These are phyloP conservation scores for Dittrichia graveolens DNA, from an alignment of 129 eudicot species.

Conservation along the genomic window DNA sequence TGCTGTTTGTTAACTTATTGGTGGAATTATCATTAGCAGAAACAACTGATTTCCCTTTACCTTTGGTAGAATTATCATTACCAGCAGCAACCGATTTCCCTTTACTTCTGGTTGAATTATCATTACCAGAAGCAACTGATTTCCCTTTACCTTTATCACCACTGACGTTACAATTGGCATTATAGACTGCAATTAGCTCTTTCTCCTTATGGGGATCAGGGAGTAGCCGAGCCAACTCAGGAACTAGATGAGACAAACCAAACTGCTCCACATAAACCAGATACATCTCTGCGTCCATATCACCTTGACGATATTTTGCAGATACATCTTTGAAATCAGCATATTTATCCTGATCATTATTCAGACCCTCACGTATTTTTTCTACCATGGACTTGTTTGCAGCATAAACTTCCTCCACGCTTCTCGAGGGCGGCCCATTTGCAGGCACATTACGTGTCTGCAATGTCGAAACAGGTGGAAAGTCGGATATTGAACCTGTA, in stretches of 20 bases:
- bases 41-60: constrained; percentile 51
- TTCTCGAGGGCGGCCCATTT: constrained; percentile 30
- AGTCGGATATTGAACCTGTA: constrained; percentile 48
- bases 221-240: constrained; percentile 78
- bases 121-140: constrained; percentile 26
- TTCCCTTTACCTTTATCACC: constrained; percentile 41
- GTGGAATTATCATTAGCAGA: constrained; percentile 44
- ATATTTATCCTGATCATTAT: constrained; percentile 65
- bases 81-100: constrained; percentile 38
- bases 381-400: constrained; percentile 93
- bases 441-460: constrained; percentile 43
- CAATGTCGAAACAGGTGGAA: constrained; percentile 83
- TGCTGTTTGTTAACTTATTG: constrained; percentile 52
- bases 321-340: constrained; percentile 72
- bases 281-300: constrained; percentile 67
- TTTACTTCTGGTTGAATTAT: constrained; percentile 19
- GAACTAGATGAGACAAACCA: constrained; percentile 90
- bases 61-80: not conserved
- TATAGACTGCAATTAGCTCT: constrained; percentile 72
- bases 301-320: constrained; percentile 69
- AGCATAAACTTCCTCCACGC: constrained; percentile 57
- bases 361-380: constrained; percentile 58
- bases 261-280: constrained; percentile 73
- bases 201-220: constrained; percentile 74
- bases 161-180: constrained; percentile 43